These are phyloP conservation scores for Helicocarpus griseus DNA, from an alignment of 2,329 filamentous ascomycete species.

Conservation along the genomic window DNA sequence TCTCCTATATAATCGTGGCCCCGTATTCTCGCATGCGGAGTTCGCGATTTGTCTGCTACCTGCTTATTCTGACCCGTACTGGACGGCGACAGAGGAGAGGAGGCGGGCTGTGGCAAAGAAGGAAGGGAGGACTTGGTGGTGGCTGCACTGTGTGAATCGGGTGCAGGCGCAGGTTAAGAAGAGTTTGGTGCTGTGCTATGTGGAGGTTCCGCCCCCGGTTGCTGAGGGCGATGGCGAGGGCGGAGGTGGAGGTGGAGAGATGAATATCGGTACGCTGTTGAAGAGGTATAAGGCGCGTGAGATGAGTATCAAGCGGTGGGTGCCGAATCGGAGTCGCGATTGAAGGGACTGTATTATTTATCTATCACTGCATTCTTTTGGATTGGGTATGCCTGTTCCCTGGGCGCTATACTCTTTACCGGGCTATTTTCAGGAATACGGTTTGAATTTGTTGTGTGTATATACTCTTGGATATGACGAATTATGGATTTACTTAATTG, in stretches of 20 bases:
- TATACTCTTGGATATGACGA: no score
- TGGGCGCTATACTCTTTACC: no score
- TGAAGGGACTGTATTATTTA: no score
- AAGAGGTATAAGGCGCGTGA: slow-evolving; percentile 68
- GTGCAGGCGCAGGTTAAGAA: slow-evolving; percentile 87
- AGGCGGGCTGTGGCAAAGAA: slow-evolving; percentile 43
- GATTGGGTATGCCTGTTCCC: background rate
- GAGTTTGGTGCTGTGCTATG: slow-evolving; percentile 79
- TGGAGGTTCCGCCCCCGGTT: slow-evolving; percentile 70
- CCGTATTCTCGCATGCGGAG: slow-evolving; percentile 89
- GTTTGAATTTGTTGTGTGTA: no score
- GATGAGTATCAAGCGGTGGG: slow-evolving; percentile 73
- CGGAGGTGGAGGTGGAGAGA: slow-evolving; percentile 18
- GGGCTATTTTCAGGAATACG: no score
- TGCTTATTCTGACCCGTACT: slow-evolving; percentile 65
- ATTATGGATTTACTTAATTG: no score
- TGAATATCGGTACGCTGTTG: slow-evolving; percentile 55
- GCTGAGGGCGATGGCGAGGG: slow-evolving; percentile 29
- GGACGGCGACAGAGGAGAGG: slow-evolving; percentile 45
- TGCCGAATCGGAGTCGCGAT: slow-evolving; percentile 65
- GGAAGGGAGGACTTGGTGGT: slow-evolving; percentile 38
- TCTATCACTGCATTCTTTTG: no score
- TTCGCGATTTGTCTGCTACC: slow-evolving; percentile 81
- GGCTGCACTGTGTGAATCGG: slow-evolving; percentile 74
- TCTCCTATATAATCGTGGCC: slow-evolving; percentile 85